Evolutionary conservation across 1,139 yeast species (phyloP), one percentile per base, ranked within the genome.

Genomic region (Saccharomyces pastorianus): DNA sequence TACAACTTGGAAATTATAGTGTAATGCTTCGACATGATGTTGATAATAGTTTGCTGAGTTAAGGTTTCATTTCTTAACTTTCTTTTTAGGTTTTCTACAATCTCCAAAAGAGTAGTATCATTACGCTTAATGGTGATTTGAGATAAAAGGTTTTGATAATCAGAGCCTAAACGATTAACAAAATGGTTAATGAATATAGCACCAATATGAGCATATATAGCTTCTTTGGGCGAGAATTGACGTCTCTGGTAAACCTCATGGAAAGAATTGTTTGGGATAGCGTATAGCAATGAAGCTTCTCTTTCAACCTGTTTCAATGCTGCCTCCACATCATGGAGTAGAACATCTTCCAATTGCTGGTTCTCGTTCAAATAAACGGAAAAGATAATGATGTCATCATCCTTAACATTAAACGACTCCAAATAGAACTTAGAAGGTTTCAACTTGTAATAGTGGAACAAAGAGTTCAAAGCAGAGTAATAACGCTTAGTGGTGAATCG

Each of bases 51-150:
- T 58, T 83, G 83, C 68, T 89, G 91, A 52, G 98, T 88, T 69
- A 86, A 93, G 31, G 99, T 91, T 72, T 93, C 98, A 53, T 93
- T 84, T 71, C 96, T 84, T 65, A 93, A 81, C 70, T 97, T 83
- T 68, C 89, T 88, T 76, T 90, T 93, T 71, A 93, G 81, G 59
- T 85, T 82, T 60, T 79, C 82, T 67, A 93, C 78, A 42, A 89
- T 84, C 71, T 90, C 97, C 56, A 91, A 79, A 56, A 89, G 74
- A 49, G 79, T 75, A 23, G 63, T 64, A 55, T 67, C 67, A 50
- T 56, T 59, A 38, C 61, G 62, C 49, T 59, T 64, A 23, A 61
- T 58, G 53, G 59, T 61, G 51, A 67, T 48, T 53, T 64, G 64
- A 14, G 62, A 58, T 14, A 67, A 50, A 65, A 93, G 78, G 53